Percentiles rank a stretch among this genome's conserved stretches.
Conservation (phyloP, 2,329 filamentous ascomycete species). For the Aspergillus fischeri region DNA sequence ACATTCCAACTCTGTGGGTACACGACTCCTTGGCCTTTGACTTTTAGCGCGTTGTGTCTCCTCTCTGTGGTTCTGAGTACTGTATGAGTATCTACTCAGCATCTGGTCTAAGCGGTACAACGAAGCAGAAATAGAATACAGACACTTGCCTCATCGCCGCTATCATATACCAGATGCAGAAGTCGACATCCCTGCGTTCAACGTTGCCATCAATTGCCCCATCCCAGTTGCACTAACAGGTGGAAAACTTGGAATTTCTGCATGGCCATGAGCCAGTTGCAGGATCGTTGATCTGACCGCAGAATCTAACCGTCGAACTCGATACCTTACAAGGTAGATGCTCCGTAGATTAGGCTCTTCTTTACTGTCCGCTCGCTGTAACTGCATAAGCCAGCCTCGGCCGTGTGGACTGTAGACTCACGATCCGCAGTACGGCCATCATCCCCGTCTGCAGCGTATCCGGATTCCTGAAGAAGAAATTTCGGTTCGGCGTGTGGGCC, state of each 20-base stretch:
- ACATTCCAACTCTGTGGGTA: background rate
- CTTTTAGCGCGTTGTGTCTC: too few relatives aligned
- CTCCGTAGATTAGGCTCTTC: background rate
- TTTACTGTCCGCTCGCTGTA: too few relatives aligned
- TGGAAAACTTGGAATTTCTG: background rate
- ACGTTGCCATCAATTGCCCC: background rate
- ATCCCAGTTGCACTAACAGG: background rate
- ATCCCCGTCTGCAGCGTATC: background rate
- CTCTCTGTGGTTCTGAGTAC: too few relatives aligned
- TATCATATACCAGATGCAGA: background rate
- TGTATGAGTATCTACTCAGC: too few relatives aligned
- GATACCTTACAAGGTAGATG: background rate
- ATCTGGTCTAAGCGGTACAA: background rate
- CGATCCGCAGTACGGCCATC: too few relatives aligned
- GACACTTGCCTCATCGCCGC: background rate
- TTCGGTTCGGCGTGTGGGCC: background rate
- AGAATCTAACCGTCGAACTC: background rate
- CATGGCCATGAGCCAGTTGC: background rate
- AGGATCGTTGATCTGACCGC: background rate
- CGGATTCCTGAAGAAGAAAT: background rate
- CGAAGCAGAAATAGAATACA: background rate
- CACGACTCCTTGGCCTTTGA: background rate
- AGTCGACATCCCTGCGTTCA: background rate
- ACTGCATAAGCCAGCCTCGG: too few relatives aligned
- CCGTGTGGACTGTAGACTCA: too few relatives aligned